These are phyloP conservation scores for Yamadazyma dendronema DNA, from an alignment of 1,139 yeast species.

Conservation along the genomic window DNA sequence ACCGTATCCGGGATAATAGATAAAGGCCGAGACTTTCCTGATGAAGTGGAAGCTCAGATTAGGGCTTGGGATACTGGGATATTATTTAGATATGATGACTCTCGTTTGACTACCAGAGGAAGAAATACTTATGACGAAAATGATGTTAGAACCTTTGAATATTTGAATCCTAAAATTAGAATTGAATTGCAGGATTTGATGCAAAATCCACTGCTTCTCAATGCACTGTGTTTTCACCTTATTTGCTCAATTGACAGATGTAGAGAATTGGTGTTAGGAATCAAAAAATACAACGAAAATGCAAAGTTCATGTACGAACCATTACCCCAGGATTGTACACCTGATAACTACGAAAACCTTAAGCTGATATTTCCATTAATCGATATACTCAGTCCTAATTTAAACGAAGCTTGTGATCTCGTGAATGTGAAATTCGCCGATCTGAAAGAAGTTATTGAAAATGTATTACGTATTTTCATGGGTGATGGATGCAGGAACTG, in stretches of 20 bases:
- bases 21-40: constrained; percentile 76
- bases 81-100: constrained; percentile 47
- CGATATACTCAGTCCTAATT: constrained; percentile 76
- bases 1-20: constrained; percentile 74
- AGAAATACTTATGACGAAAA: constrained; percentile 68
- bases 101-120: constrained; percentile 74
- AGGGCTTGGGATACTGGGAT: constrained; percentile 63
- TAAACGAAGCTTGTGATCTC: constrained; percentile 65
- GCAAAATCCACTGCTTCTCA: constrained; percentile 29
- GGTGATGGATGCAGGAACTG: constrained; percentile 34
- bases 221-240: constrained; percentile 60
- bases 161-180: constrained; percentile 59
- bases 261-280: constrained; percentile 38
- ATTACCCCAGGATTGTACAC: constrained; percentile 68
- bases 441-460: constrained; percentile 21
- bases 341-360: constrained; percentile 46
- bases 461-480: constrained; percentile 41
- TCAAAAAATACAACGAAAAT: constrained; percentile 22
- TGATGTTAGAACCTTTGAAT: constrained; percentile 51
- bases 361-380: constrained; percentile 42
- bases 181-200: constrained; percentile 61
- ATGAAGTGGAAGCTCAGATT: constrained; percentile 41
- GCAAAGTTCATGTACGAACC: constrained; percentile 79
- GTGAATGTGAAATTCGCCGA: constrained; percentile 14
- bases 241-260: constrained; percentile 73